Evolutionary conservation across 768 basidiomycete species (phyloP), one percentile per base, ranked within the genome.

Genomic region (Rubroboletus satanas): DNA sequence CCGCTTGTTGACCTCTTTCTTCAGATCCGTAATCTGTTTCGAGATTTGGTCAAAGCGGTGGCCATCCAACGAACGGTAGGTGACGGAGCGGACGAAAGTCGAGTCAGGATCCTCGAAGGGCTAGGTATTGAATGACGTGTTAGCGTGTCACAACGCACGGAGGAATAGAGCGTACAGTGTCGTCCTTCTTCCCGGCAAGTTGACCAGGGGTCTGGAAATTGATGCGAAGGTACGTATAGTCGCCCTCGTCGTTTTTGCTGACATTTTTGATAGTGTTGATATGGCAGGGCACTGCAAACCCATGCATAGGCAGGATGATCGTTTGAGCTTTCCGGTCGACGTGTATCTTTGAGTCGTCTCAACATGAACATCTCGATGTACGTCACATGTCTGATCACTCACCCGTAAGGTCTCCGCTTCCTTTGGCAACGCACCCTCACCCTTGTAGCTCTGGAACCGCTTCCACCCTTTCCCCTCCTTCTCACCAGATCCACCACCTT

Each of bases 121-220:
- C 89, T 94, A 48, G 12, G 21, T 17, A 41, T 44, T 1, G 10
- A 26, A 54, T 18, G 4, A 14, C 45, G 6, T 43, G 48, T 57
- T 47, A 61, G 45, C 12, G 41, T 35, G 32, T 56, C n/a, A 56
- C 31, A 51, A 41, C 41, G 1, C 23, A 51, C 5, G 15, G 14
- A 38, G 12, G 15, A 45, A 52, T 5, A 52, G 5, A 50, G 18
- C n/a, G 28, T 78, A 63, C 93, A 57, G 93, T 98, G 60, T 98
- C 97, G 69, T 99, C 97, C 74, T 99, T 98, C 77, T 96, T 98
- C 28, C 97, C 96, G 0, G 93, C 89, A 26, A 98, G 83, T 66
- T 98, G 94, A 46, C 97, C 97, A 11, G 97, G 97, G 0, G 96
- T 97, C 71, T 98, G 94, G 76, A 98, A 98, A 73, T 98, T 98